phyloP scores from a whole-genome alignment of 352 stramenopile species.

The Phytophthora capsici region DNA sequence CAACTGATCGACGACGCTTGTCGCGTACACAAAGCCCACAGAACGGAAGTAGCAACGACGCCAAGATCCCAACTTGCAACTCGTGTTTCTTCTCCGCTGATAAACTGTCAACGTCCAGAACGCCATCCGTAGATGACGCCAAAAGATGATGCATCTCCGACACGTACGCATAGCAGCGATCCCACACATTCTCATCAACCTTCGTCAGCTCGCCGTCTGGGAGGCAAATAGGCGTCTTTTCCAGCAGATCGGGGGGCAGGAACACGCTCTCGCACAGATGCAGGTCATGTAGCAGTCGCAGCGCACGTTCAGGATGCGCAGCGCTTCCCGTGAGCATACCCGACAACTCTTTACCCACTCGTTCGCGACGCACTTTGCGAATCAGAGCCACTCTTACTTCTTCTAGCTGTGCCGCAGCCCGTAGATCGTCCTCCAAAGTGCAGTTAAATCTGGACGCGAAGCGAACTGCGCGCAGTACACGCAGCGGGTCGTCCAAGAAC shows the following conservation, averaged over 20 bases:
- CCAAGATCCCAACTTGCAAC: conserved; percentile 60
- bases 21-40: conserved; percentile 53
- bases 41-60: conserved; percentile 66
- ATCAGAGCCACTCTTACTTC: conserved; percentile 68
- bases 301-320: conserved; percentile 65
- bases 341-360: conserved; percentile 79
- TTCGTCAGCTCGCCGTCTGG: conserved; percentile 24
- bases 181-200: conserved; percentile 41
- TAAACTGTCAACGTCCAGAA: conserved; percentile 45
- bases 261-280: conserved; percentile 62
- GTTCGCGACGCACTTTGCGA: conserved; percentile 79
- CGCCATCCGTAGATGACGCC: not conserved
- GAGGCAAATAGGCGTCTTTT: conserved; percentile 43
- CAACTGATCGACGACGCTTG: conserved; percentile 57
- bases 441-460: conserved; percentile 97
- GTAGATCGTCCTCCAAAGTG: conserved; percentile 84
- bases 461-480: conserved; percentile 94
- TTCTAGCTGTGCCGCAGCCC: conserved; percentile 61
- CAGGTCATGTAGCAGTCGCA: conserved; percentile 65
- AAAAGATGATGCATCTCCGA: conserved; percentile 52
- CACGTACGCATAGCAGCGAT: conserved; percentile 48
- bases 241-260: conserved; percentile 42
- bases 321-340: conserved; percentile 72
- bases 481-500: conserved; percentile 97
- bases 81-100: conserved; percentile 47